Conservation (phyloP, 148 eudicot genomes). For the Chenopodium suecicum region DNA sequence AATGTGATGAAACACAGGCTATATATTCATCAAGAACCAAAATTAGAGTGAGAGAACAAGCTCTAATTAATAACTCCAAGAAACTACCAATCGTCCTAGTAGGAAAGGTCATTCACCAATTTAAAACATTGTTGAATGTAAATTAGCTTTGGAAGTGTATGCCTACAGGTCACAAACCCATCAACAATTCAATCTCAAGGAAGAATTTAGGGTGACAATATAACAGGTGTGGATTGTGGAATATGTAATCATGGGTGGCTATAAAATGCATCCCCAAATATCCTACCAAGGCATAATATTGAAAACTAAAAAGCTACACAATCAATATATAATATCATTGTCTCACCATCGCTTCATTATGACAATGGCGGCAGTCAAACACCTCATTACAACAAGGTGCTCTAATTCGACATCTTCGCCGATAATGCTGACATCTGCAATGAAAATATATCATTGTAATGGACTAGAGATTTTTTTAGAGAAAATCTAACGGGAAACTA, state of each 20-base stretch:
- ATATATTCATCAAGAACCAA: neutral
- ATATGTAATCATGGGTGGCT: neutral
- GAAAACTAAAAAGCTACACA: neutral
- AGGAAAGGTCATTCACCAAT: neutral
- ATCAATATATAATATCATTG: neutral
- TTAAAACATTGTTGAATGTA: neutral
- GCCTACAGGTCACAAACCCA: neutral
- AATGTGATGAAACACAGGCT: neutral
- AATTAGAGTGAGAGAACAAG: neutral
- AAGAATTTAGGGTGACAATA: neutral
- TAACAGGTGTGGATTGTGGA: neutral
- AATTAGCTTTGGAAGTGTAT: neutral
- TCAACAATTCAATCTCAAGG: neutral
- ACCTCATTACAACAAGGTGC: conserved; percentile 90
- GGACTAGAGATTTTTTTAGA: neutral
- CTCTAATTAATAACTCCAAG: neutral
- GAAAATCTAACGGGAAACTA: neutral
- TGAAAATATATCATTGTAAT: conserved; percentile 5
- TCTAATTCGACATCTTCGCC: conserved; percentile 72
- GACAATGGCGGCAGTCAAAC: conserved; percentile 93
- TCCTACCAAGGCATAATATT: neutral
- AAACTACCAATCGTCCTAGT: neutral
- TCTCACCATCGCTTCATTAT: conserved; percentile 81
- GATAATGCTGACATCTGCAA: conserved; percentile 74
- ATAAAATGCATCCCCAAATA: neutral